Conservation (phyloP, 2,329 filamentous ascomycete genomes). For the Phoma sp. region DNA sequence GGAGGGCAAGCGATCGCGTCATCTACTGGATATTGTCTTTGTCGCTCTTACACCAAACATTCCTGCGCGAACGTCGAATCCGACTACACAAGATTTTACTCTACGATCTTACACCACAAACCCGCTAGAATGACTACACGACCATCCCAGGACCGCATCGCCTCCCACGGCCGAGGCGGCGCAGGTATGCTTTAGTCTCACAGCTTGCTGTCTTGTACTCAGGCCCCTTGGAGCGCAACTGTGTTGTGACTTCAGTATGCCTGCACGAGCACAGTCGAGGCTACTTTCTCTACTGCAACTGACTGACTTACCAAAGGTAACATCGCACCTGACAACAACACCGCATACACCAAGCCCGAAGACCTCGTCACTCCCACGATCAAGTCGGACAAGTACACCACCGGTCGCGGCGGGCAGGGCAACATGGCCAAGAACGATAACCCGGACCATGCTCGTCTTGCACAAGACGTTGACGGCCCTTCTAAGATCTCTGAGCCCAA, state of each 20-base stretch:
- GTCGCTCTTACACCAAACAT: slow-evolving; percentile 1
- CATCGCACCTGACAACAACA: slow-evolving; percentile 50
- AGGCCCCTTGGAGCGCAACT: neutral
- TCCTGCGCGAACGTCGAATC: slow-evolving; percentile 3
- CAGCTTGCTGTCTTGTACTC: neutral
- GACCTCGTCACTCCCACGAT: slow-evolving; percentile 83
- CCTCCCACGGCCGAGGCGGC: slow-evolving; percentile 77
- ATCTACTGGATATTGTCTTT: slow-evolving; percentile 6
- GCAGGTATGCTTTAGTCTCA: slow-evolving; percentile 58
- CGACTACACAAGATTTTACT: neutral
- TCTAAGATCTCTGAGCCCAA: slow-evolving; percentile 57
- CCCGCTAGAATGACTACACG: slow-evolving; percentile 28
- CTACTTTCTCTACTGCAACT: neutral
- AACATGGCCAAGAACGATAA: slow-evolving; percentile 84
- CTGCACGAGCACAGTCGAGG: neutral
- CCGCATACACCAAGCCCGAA: slow-evolving; percentile 47
- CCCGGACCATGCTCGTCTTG: slow-evolving; percentile 71
- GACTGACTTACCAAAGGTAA: slow-evolving; percentile 51
- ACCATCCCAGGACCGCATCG: slow-evolving; percentile 36
- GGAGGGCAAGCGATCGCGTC: slow-evolving; percentile 16
- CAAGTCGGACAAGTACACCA: slow-evolving; percentile 84
- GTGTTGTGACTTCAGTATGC: neutral
- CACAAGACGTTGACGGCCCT: slow-evolving; percentile 77
- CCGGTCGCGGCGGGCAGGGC: slow-evolving; percentile 83
- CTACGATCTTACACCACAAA: neutral